Evolutionary conservation across 1,284 basidiomycete species (phyloP).

Genomic region (Gymnopus androsaceus): DNA sequence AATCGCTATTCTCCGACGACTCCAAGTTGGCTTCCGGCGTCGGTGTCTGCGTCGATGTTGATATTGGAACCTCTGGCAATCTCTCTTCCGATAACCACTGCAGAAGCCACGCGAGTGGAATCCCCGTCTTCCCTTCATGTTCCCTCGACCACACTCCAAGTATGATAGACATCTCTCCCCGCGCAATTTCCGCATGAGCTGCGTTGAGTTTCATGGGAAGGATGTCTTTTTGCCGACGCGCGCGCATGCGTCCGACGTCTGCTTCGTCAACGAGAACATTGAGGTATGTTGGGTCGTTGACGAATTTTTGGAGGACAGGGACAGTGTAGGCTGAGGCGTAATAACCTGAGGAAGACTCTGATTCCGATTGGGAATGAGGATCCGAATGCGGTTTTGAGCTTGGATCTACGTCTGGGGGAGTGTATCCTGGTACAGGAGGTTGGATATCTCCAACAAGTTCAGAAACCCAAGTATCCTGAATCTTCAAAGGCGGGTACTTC

Average conservation of each 20-base stretch:
- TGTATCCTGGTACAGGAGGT: conserved; percentile 10
- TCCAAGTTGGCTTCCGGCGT: too few species aligned
- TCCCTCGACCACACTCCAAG: conserved; percentile 18
- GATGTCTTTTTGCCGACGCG: conserved; percentile 11
- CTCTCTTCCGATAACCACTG: conserved; percentile 15
- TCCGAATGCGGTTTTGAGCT: background rate
- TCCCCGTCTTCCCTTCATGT: conserved; percentile 12
- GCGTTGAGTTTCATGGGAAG: conserved; percentile 7
- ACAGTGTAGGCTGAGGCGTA: background rate
- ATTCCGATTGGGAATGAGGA: too few species aligned
- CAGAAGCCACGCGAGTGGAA: conserved; percentile 14
- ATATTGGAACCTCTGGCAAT: conserved; percentile 11
- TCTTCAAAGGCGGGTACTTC: conserved; percentile 8
- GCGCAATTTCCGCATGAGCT: conserved; percentile 17
- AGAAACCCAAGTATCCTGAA: conserved; percentile 13
- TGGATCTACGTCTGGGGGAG: background rate
- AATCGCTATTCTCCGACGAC: too few species aligned
- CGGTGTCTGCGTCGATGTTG: background rate
- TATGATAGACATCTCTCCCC: conserved; percentile 21
- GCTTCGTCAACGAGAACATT: conserved; percentile 12
- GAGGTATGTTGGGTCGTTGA: background rate
- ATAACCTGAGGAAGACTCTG: background rate
- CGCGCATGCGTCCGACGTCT: conserved; percentile 17
- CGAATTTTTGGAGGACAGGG: background rate
- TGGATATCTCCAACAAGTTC: conserved; percentile 14